Base-by-base conservation (phyloP, 805 yeast species). In the Lachancea quebecensis region DNA sequence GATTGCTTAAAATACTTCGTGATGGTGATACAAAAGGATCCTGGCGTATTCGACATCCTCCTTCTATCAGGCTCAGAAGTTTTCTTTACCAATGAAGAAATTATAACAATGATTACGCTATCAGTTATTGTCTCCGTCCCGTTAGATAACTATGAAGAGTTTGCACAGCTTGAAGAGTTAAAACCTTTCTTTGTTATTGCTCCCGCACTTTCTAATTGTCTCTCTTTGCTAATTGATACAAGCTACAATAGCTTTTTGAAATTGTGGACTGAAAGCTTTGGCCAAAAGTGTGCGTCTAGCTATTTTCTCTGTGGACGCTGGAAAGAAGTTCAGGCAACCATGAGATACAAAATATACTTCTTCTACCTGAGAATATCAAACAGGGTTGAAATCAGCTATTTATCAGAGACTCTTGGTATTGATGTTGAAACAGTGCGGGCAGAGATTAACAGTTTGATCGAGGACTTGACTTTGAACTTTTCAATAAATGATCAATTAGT, bases 331-430 rank as follows among this genome's bases (percentile, higher is more conserved):
- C 50, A 53, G 16, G 38, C 33, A 28, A 46, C 49, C 14, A 54
- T 61, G 56, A 50, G 62, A 35, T 43, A 52, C 32, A 62, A 61
- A 40, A 56, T 62, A 12, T 57, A 56, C 38, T 54, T 54, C 28
- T 59, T 62, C 38, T 61, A 62, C 46, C 37, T 62, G 42, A 50
- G 59, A 31, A 49, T 62, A 4, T 54, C 65, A 2, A 49, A 48
- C 21, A 46, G 41, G 29, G 41, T 62, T 12, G 50, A 48, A 17
- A 45, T 60, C 8, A 42, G 54, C 28, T 62, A 62, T 46, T 39
- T 62, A 10, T 53, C 66, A 2, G 46, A 51, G 8, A 53, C 52
- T 1, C 39, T 60, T 14, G 51, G 53, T 8, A 51, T 61, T 21
- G 50, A 52, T 9, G 46, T 49, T 17, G 31, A 33, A 1, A 35